Conservation (phyloP, 1,284 basidiomycete species). For the Golubevia sp. region DNA sequence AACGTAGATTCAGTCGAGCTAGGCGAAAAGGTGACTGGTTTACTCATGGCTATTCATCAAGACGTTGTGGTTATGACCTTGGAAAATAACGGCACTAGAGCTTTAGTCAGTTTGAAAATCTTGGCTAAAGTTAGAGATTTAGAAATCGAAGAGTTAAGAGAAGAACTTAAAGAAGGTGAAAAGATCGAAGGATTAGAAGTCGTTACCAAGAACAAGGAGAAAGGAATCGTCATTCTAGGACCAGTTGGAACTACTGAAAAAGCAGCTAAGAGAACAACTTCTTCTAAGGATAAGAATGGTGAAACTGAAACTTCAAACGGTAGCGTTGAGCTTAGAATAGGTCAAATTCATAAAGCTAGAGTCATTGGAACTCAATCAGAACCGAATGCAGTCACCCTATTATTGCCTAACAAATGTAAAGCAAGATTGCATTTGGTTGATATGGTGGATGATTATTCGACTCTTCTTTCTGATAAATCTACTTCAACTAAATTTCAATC, state of each 20-base stretch:
- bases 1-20: slow-evolving; percentile 48
- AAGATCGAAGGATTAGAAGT: slow-evolving; percentile 79
- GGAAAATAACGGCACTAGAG: slow-evolving; percentile 70
- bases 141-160: slow-evolving; percentile 73
- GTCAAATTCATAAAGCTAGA: slow-evolving; percentile 7
- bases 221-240: slow-evolving; percentile 75
- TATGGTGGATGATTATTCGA: no score
- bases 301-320: no score
- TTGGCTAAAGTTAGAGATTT: slow-evolving; percentile 79
- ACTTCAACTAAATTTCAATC: no score
- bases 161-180: slow-evolving; percentile 73
- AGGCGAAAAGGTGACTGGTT: slow-evolving; percentile 49
- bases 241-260: not conserved
- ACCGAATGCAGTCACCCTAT: slow-evolving; percentile 27
- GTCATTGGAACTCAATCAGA: slow-evolving; percentile 26
- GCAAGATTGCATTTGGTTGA: slow-evolving; percentile 27
- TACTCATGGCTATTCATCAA: slow-evolving; percentile 43
- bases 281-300: no score
- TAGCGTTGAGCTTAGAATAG: no score
- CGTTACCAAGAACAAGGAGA: slow-evolving; percentile 85
- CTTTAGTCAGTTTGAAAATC: slow-evolving; percentile 82
- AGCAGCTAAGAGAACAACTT: no score
- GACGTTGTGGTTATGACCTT: slow-evolving; percentile 53
- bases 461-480: no score
- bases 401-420: slow-evolving; percentile 22